These are phyloP conservation scores for Sporothrix brunneoviolacea DNA, from an alignment of 2,329 filamentous ascomycete species.

Conservation along the genomic window DNA sequence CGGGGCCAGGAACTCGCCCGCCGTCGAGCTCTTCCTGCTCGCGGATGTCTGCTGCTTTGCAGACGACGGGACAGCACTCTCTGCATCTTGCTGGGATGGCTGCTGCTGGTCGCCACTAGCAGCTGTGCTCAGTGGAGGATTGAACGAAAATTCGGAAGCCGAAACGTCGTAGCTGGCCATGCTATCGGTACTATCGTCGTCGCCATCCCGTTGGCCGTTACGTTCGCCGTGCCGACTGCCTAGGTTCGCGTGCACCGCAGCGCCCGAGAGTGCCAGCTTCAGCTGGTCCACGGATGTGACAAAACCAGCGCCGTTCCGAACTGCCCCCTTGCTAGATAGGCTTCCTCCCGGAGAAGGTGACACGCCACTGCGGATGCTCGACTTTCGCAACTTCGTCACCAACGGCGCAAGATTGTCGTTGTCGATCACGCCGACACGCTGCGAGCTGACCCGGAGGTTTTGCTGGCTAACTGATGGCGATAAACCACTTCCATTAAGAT, in stretches of 20 bases:
- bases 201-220: constrained; percentile 26
- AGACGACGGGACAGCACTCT: neutral
- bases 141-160: constrained; percentile 60
- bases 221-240: constrained; percentile 22
- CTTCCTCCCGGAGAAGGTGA: constrained; percentile 36
- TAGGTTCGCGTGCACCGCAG: constrained; percentile 30
- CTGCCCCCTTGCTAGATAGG: constrained; percentile 23
- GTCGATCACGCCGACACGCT: constrained; percentile 25
- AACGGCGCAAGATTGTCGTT: constrained; percentile 27
- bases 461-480: constrained; percentile 44
- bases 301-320: constrained; percentile 34
- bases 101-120: neutral
- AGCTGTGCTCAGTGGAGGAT: constrained; percentile 26
- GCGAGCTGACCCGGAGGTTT: constrained; percentile 44
- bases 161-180: constrained; percentile 65
- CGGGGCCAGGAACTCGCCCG: constrained; percentile 6
- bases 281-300: constrained; percentile 59
- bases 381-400: constrained; percentile 42
- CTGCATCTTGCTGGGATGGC: neutral
- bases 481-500: constrained; percentile 26
- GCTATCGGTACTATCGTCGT: constrained; percentile 56
- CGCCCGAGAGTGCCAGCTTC: constrained; percentile 53
- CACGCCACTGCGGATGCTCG: constrained; percentile 45
- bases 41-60: neutral
- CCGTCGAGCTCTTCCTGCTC: constrained; percentile 4